Conservation (phyloP, 2,329 filamentous ascomycete species). For the Fusarium sp. region DNA sequence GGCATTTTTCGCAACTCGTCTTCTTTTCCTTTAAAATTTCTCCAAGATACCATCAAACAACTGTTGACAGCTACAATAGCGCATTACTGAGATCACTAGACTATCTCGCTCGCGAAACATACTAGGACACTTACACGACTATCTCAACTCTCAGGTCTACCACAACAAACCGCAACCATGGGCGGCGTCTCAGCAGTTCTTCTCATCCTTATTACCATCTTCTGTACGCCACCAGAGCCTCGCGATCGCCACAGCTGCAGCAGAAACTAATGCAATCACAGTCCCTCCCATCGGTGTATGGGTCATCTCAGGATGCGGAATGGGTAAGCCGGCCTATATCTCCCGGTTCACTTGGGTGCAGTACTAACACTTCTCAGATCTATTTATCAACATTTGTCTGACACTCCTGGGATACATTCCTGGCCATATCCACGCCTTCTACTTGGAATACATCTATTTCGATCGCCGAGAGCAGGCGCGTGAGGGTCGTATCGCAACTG, state of each 20-base stretch:
- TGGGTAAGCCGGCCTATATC: slow-evolving; percentile 53
- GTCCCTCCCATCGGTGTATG: slow-evolving; percentile 76
- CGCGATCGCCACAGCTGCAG: background rate
- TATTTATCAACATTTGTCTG: slow-evolving; percentile 75
- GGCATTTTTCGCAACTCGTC: background rate
- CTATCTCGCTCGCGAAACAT: background rate
- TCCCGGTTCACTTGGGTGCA: background rate
- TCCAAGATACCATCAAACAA: background rate
- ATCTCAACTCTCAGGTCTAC: background rate
- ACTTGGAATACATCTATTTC: slow-evolving; percentile 86
- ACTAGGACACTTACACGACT: background rate
- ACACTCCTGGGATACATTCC: slow-evolving; percentile 79
- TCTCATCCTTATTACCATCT: slow-evolving; percentile 64
- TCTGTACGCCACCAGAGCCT: slow-evolving; percentile 57
- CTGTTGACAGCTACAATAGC: background rate
- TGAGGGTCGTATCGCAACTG: slow-evolving; percentile 65
- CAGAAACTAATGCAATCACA: slow-evolving; percentile 52
- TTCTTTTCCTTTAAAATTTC: background rate
- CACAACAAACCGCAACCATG: slow-evolving; percentile 55
- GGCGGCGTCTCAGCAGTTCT: slow-evolving; percentile 62
- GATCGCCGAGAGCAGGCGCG: slow-evolving; percentile 74
- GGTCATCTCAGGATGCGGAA: slow-evolving; percentile 73
- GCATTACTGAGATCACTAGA: background rate
- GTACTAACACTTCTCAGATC: slow-evolving; percentile 55
- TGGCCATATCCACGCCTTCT: slow-evolving; percentile 84